Evolutionary conservation across 768 basidiomycete species (phyloP).

Genomic region (Tylopilus subfusipes): DNA sequence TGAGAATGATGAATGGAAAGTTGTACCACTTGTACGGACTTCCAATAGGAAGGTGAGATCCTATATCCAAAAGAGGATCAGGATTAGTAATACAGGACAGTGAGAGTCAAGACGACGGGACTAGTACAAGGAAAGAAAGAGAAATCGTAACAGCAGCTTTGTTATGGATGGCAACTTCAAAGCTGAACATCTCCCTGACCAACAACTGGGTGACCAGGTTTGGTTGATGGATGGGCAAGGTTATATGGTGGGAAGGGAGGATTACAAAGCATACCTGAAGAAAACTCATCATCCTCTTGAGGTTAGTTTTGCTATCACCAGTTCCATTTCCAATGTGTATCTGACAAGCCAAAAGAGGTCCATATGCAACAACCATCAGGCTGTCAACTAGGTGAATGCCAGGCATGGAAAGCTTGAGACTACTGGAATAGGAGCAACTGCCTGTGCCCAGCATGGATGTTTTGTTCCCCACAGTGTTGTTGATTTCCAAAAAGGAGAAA

Average conservation of each 20-base stretch:
- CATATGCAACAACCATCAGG: constrained; percentile 2
- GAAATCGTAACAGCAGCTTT: no score
- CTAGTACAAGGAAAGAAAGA: no score
- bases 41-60: no score
- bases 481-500: background rate
- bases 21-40: no score
- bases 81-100: no score
- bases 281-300: background rate
- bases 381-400: background rate
- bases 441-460: background rate
- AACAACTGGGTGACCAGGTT: background rate
- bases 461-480: background rate
- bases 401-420: background rate
- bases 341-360: background rate
- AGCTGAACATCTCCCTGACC: no score
- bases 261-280: no score
- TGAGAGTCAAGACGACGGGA: no score
- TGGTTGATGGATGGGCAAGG: background rate
- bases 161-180: no score
- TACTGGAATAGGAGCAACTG: background rate
- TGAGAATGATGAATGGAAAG: no score
- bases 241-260: background rate
- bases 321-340: no score
- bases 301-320: background rate
- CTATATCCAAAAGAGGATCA: no score